phyloP scores from a whole-genome alignment of 75 land plant genomes.

The Cupressus sempervirens region DNA sequence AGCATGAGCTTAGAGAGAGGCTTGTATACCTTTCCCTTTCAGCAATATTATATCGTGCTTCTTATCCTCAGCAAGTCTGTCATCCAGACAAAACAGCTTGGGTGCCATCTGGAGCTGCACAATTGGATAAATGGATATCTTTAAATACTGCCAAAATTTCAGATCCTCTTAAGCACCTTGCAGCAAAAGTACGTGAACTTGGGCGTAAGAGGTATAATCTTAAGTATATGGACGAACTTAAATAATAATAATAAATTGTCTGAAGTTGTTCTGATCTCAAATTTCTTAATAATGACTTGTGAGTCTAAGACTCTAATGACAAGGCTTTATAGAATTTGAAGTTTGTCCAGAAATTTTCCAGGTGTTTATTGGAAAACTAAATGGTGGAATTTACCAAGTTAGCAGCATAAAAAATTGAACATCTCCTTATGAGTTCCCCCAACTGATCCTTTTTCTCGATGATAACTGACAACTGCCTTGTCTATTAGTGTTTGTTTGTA shows the following conservation, averaged over 20 bases:
- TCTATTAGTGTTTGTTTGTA: neutral
- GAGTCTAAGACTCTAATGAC: neutral
- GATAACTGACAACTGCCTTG: neutral
- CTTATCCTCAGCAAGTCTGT: slow-evolving; percentile 9
- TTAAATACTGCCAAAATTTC: slow-evolving; percentile 9
- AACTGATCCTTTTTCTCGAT: neutral
- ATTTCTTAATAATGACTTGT: neutral
- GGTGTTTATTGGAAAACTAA: neutral
- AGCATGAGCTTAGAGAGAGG: slow-evolving; percentile 49
- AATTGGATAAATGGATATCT: slow-evolving; percentile 47
- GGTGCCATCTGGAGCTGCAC: slow-evolving; percentile 39
- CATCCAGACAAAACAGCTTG: slow-evolving; percentile 11
- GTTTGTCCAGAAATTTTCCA: neutral
- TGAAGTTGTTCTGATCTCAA: neutral
- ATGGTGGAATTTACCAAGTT: neutral
- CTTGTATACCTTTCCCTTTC: slow-evolving; percentile 38
- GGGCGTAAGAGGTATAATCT: slow-evolving; percentile 22
- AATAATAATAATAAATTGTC: neutral
- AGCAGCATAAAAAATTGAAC: neutral
- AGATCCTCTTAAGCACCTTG: slow-evolving; percentile 24
- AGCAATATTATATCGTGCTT: slow-evolving; percentile 13
- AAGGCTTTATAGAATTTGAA: neutral
- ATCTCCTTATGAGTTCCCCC: neutral
- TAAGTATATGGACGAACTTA: neutral
- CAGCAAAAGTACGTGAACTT: slow-evolving; percentile 19